A percentile compares a stretch with the other conserved stretches of the same genome.
These are phyloP conservation scores for Yarrowia sp. DNA, from an alignment of 805 yeast species.

Conservation along the genomic window DNA sequence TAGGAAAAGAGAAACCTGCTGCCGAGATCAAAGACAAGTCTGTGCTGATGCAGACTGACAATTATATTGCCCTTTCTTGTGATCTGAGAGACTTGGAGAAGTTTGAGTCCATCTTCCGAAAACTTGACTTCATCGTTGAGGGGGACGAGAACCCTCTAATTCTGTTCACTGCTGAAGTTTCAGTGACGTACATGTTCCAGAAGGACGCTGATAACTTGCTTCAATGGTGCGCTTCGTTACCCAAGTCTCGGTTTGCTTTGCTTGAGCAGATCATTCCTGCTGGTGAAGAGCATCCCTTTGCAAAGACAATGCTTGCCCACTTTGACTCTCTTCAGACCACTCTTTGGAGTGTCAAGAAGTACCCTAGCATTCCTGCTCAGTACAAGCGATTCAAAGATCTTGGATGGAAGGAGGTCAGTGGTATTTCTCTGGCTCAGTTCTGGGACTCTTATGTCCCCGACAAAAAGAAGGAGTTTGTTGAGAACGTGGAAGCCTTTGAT, in stretches of 20 bases:
- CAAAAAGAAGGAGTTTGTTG: slow-evolving; percentile 54
- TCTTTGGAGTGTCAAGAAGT: slow-evolving; percentile 64
- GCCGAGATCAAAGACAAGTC: slow-evolving; percentile 41
- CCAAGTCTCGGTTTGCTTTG: slow-evolving; percentile 65
- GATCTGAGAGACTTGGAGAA: slow-evolving; percentile 61
- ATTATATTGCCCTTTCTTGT: slow-evolving; percentile 69
- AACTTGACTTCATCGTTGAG: slow-evolving; percentile 14
- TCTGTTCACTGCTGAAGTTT: slow-evolving; percentile 81
- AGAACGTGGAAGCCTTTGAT: slow-evolving; percentile 70
- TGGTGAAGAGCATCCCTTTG: slow-evolving; percentile 69
- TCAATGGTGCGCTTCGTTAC: slow-evolving; percentile 55
- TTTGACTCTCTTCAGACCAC: slow-evolving; percentile 72
- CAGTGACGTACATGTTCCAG: slow-evolving; percentile 79
- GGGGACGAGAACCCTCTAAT: slow-evolving; percentile 41
- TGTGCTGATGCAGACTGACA: slow-evolving; percentile 50
- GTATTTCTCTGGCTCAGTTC: slow-evolving; percentile 61
- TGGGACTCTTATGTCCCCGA: slow-evolving; percentile 60
- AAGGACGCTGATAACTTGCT: slow-evolving; percentile 69
- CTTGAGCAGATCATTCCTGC: slow-evolving; percentile 77
- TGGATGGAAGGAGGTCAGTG: slow-evolving; percentile 53
- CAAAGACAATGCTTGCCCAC: slow-evolving; percentile 75
- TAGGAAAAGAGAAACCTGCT: slow-evolving; percentile 52
- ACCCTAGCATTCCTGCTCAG: slow-evolving; percentile 62
- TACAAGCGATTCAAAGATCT: slow-evolving; percentile 55
- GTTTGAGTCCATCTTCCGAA: slow-evolving; percentile 39